These are phyloP conservation scores for Spergularia marina DNA, from an alignment of 148 eudicot species.

Conservation along the genomic window DNA sequence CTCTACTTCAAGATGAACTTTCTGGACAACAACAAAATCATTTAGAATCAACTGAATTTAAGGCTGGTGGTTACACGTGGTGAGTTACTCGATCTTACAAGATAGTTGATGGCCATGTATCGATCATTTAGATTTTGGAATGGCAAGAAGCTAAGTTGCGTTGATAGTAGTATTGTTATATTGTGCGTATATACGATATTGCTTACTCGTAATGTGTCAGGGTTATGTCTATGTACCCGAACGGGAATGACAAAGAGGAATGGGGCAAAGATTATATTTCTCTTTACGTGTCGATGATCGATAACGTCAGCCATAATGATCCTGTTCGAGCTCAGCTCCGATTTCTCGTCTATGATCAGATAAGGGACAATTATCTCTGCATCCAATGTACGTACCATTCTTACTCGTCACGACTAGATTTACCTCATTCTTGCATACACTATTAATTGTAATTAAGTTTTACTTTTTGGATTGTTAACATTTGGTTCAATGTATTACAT, in stretches of 20 bases:
- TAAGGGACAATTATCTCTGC: constrained; percentile 4
- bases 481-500: no score
- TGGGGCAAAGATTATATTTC: constrained; percentile 19
- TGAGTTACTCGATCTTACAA: no score
- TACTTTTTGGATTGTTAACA: no score
- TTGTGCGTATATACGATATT: no score
- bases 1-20: background rate
- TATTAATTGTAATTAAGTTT: no score
- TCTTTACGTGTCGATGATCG: constrained; percentile 10
- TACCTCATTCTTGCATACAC: no score
- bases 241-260: constrained; percentile 16
- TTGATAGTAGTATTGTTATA: no score
- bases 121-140: no score
- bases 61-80: background rate
- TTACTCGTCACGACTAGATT: no score
- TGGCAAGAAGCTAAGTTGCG: no score
- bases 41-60: constrained; percentile 19
- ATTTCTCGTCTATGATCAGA: constrained; percentile 25
- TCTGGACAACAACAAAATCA: background rate
- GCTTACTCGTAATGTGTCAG: background rate
- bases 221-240: constrained; percentile 16
- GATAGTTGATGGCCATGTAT: no score
- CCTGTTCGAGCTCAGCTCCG: constrained; percentile 7
- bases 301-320: background rate
- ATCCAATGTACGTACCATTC: background rate